These are phyloP conservation scores for Claviceps quebecensis DNA, from an alignment of 2,329 filamentous ascomycete species.

Conservation along the genomic window DNA sequence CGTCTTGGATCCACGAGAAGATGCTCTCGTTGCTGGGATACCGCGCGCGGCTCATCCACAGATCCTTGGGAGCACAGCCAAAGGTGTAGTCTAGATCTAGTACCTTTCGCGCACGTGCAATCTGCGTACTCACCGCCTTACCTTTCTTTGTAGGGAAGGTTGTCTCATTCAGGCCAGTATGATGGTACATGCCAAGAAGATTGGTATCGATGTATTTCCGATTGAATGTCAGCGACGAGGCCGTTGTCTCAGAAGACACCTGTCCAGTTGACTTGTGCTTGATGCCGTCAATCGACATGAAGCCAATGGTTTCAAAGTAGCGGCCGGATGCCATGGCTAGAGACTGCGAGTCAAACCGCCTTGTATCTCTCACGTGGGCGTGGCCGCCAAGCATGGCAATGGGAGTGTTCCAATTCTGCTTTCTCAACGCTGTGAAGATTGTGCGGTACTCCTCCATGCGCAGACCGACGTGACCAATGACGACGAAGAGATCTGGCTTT, in stretches of 20 bases:
- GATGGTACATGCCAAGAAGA: slow-evolving; percentile 67
- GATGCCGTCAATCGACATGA: slow-evolving; percentile 68
- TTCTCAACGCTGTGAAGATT: slow-evolving; percentile 66
- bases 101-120: slow-evolving; percentile 52
- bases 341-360: slow-evolving; percentile 62
- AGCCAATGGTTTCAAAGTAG: slow-evolving; percentile 92
- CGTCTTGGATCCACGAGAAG: slow-evolving; percentile 63
- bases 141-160: slow-evolving; percentile 69
- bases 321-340: slow-evolving; percentile 75
- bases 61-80: slow-evolving; percentile 69
- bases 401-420: slow-evolving; percentile 63
- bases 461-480: slow-evolving; percentile 74
- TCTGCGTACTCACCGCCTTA: slow-evolving; percentile 54
- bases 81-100: slow-evolving; percentile 59
- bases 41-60: slow-evolving; percentile 69
- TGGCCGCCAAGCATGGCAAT: slow-evolving; percentile 91
- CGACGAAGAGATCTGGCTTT: slow-evolving; percentile 74
- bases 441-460: slow-evolving; percentile 65
- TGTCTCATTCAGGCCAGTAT: slow-evolving; percentile 56
- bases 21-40: slow-evolving; percentile 65
- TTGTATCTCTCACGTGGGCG: slow-evolving; percentile 74
- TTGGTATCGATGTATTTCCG: slow-evolving; percentile 92
- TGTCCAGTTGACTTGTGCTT: slow-evolving; percentile 17
- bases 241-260: slow-evolving; percentile 18
- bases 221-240: slow-evolving; percentile 44